Percentiles rank a stretch among this genome's conserved stretches.
Conservation (phyloP, 352 stramenopile species). For the Pythium myriotylum region DNA sequence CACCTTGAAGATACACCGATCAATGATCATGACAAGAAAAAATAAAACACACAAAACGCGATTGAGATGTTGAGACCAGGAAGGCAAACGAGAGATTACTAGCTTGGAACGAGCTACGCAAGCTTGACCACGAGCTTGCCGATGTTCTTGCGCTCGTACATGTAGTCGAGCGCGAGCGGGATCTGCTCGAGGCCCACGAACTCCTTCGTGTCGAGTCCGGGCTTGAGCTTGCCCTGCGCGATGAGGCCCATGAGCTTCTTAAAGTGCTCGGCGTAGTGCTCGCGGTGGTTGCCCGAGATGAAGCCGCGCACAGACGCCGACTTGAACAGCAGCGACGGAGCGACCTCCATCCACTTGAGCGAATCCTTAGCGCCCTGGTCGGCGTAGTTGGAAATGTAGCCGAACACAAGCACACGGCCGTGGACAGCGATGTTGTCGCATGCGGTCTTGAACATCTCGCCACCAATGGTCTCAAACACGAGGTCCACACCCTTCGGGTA, state of each 20-base stretch:
- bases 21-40: too few species aligned
- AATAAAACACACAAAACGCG: too few species aligned
- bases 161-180: slow-evolving; percentile 64
- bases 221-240: slow-evolving; percentile 48
- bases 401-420: slow-evolving; percentile 65
- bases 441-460: slow-evolving; percentile 51
- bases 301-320: slow-evolving; percentile 48
- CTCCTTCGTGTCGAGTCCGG: slow-evolving; percentile 45
- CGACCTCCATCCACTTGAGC: slow-evolving; percentile 31
- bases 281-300: slow-evolving; percentile 40
- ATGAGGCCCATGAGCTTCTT: slow-evolving; percentile 56
- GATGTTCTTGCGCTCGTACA: slow-evolving; percentile 79
- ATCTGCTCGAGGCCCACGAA: slow-evolving; percentile 68
- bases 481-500: slow-evolving; percentile 69
- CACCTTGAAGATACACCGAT: too few species aligned
- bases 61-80: slow-evolving; percentile 26
- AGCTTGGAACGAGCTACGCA: slow-evolving; percentile 19
- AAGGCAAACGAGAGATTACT: slow-evolving; percentile 23
- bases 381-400: slow-evolving; percentile 54
- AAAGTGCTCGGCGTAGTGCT: slow-evolving; percentile 45
- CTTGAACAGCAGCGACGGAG: slow-evolving; percentile 16
- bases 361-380: slow-evolving; percentile 42
- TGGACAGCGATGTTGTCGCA: slow-evolving; percentile 61
- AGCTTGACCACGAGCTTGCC: slow-evolving; percentile 85
- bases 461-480: slow-evolving; percentile 67